These are phyloP conservation scores for Ramaria rubella DNA, from an alignment of 768 basidiomycete species.

Conservation along the genomic window DNA sequence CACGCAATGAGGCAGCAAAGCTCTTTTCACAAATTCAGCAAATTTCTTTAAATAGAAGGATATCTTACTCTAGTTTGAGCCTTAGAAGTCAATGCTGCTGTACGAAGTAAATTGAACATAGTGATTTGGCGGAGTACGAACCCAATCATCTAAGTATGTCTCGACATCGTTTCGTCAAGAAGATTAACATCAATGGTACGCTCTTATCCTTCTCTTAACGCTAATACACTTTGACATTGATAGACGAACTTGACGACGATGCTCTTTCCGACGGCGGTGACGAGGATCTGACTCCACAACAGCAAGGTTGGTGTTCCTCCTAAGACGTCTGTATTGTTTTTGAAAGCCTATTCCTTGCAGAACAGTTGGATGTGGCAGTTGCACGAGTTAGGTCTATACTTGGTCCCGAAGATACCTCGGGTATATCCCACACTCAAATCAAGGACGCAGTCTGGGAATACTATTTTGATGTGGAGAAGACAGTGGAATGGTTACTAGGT, in stretches of 20 bases:
- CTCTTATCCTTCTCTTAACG: neutral
- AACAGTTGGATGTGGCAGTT: slow-evolving; percentile 62
- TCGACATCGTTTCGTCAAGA: slow-evolving; percentile 82
- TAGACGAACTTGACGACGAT: slow-evolving; percentile 84
- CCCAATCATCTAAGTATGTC: slow-evolving; percentile 54
- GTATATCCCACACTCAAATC: slow-evolving; percentile 68
- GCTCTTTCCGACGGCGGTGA: slow-evolving; percentile 72
- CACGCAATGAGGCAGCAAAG: slow-evolving; percentile 39
- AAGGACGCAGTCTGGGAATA: slow-evolving; percentile 79
- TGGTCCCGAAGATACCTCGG: slow-evolving; percentile 57
- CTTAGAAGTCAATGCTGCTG: neutral
- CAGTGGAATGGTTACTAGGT: slow-evolving; percentile 72
- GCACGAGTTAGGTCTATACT: slow-evolving; percentile 62
- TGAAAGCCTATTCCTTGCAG: slow-evolving; percentile 29
- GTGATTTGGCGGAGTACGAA: neutral
- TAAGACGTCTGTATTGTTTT: neutral
- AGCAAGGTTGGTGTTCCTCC: slow-evolving; percentile 55
- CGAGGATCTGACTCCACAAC: slow-evolving; percentile 73
- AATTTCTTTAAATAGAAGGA: neutral
- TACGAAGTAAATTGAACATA: neutral
- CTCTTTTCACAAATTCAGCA: neutral
- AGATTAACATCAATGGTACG: slow-evolving; percentile 71
- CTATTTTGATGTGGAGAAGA: slow-evolving; percentile 78
- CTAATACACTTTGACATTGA: neutral
- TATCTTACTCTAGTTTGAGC: neutral